Percentiles rank a stretch among this genome's conserved stretches.
These are phyloP conservation scores for Aechmea fasciata DNA, from an alignment of 176 grass and related monocot genomes.

Conservation along the genomic window DNA sequence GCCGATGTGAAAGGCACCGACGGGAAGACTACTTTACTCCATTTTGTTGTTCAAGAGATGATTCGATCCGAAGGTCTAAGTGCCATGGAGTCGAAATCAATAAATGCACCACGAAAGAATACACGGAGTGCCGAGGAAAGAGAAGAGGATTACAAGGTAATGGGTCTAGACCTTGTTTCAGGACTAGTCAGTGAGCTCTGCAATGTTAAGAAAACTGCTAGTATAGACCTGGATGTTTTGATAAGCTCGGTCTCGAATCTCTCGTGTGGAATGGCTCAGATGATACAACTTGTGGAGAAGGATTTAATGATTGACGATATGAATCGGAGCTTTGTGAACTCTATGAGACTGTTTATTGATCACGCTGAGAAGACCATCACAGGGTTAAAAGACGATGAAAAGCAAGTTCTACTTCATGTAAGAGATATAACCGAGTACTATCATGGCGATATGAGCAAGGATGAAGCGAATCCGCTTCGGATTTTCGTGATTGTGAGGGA, in stretches of 20 bases:
- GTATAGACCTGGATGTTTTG: conserved; percentile 71
- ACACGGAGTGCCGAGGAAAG: conserved; percentile 1
- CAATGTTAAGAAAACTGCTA: conserved; percentile 78
- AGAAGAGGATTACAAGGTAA: conserved; percentile 21
- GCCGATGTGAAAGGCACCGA: conserved; percentile 90
- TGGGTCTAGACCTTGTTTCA: conserved; percentile 42
- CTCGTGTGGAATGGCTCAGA: conserved; percentile 40
- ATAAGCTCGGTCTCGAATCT: conserved; percentile 59
- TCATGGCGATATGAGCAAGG: conserved; percentile 78
- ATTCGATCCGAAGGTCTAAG: conserved; percentile 35
- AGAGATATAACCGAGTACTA: conserved; percentile 90
- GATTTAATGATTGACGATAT: conserved; percentile 17
- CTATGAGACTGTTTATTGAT: conserved; percentile 45
- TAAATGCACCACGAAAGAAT: neutral
- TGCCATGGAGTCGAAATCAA: neutral
- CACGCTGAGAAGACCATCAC: conserved; percentile 48
- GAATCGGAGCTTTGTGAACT: conserved; percentile 35
- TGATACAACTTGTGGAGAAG: conserved; percentile 39
- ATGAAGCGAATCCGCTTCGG: conserved; percentile 69
- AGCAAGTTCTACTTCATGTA: conserved; percentile 57
- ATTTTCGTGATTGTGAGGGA: conserved; percentile 96
- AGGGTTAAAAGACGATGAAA: conserved; percentile 66
- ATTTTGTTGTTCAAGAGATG: conserved; percentile 93
- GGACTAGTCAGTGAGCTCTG: conserved; percentile 63
- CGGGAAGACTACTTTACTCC: conserved; percentile 86